Evolutionary conservation across 1,284 basidiomycete species (phyloP), one percentile per base, ranked within the genome.

Genomic region (Rhodotorula sp.): DNA sequence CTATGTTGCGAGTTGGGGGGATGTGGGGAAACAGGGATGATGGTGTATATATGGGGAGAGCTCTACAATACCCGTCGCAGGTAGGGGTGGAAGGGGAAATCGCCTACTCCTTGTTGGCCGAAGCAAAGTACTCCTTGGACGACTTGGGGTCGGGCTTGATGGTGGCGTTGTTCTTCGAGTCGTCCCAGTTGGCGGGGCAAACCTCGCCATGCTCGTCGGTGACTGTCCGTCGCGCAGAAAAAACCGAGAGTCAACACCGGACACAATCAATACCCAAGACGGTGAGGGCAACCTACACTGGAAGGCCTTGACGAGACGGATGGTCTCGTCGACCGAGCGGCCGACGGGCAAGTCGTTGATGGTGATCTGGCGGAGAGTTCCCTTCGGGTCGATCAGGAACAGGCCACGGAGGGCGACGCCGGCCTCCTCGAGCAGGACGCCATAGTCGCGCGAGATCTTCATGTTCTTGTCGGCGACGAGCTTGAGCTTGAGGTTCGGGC

Each of bases 321-420:
- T 80, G 12, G 92, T 93, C 84, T 95, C 92, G 63, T 93, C 92
- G 71, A 94, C 92, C 7, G 90, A 92, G 72, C 92, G 90, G 52
- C 92, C 92, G 69, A 94, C 92, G 48, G 92, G 91, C 66, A 93
- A 86, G 81, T 95, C 92, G 80, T 94, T 94, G 76, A 95, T 84
- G 59, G 90, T 92, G 77, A 90, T 89, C 84, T 92, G 90, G 74
- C 91, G 86, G 66, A 93, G 83, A 69, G 84, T 86, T 67, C 92
- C 92, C 83, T 90, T 89, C 71, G 92, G 92, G 81, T 94, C 92
- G 78, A 95, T 92, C 80, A 95, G 85, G 85, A 94, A 95, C 58
- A 91, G 85, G 23, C 91, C 92, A 69, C 92, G 89, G 74, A 95
- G 87, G 34, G 92, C 87, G 75, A 94, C 86, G 60, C 92, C 92